A percentile compares a stretch with the other conserved stretches of the same genome.
Conservation (phyloP, 148 eudicot species). For the Rhododendron kiyosumense region DNA sequence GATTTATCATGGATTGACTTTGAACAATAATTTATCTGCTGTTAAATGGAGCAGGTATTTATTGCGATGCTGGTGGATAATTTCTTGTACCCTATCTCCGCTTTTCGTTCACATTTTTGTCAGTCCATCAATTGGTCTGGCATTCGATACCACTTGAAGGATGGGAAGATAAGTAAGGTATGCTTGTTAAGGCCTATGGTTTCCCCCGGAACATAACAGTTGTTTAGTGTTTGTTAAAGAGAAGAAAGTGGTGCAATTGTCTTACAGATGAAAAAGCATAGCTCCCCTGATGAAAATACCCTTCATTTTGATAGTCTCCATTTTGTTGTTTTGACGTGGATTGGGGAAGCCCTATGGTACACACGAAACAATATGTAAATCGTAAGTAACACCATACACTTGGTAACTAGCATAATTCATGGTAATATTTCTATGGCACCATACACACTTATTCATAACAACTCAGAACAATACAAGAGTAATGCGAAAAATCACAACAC, state of each 20-base stretch:
- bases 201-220: background rate
- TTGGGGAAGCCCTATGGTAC: background rate
- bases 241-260: background rate
- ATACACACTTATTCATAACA: background rate
- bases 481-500: background rate
- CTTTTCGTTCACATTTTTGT: conserved; percentile 74
- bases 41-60: conserved; percentile 63
- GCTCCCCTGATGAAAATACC: background rate
- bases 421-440: background rate
- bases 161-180: conserved; percentile 90
- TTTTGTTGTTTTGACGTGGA: background rate
- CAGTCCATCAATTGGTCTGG: conserved; percentile 96
- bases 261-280: background rate
- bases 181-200: background rate
- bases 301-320: background rate
- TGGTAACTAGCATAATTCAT: background rate
- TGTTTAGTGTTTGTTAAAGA: background rate
- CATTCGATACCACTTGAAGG: conserved; percentile 77
- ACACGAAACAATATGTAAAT: background rate
- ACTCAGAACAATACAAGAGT: background rate
- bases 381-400: background rate
- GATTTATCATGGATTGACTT: background rate
- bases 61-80: conserved; percentile 92
- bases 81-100: conserved; percentile 83
- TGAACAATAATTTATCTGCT: background rate